Percentiles rank a stretch among this genome's conserved stretches.
phyloP scores from a whole-genome alignment of 2,329 filamentous ascomycete species.

The Colletotrichum incanum region DNA sequence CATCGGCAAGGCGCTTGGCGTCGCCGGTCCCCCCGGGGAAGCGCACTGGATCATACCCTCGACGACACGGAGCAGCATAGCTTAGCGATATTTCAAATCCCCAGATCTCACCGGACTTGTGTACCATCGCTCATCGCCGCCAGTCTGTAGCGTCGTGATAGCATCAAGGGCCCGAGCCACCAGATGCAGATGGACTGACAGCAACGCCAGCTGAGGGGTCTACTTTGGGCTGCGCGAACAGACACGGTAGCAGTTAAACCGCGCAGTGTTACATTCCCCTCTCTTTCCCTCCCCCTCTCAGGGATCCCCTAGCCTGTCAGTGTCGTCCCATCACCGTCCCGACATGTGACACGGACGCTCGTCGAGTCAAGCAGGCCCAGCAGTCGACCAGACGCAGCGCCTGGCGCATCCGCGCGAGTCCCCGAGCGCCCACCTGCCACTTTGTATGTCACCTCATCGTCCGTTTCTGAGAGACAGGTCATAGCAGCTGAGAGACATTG shows the following conservation, averaged over 20 bases:
- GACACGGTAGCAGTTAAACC: conserved; percentile 30
- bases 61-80: neutral
- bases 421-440: conserved; percentile 13
- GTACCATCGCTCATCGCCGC: neutral
- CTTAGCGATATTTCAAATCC: neutral
- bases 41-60: conserved; percentile 16
- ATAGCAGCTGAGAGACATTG: conserved; percentile 37
- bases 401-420: conserved; percentile 24
- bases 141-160: conserved; percentile 2
- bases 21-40: conserved; percentile 28
- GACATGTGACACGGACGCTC: conserved; percentile 32
- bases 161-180: conserved; percentile 18
- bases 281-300: neutral
- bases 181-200: conserved; percentile 1
- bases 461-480: conserved; percentile 11
- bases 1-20: conserved; percentile 7
- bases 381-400: conserved; percentile 5
- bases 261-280: neutral
- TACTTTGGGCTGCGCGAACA: conserved; percentile 28
- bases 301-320: conserved; percentile 41
- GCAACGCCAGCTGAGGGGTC: neutral
- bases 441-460: conserved; percentile 2
- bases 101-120: neutral
- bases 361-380: conserved; percentile 32
- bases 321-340: conserved; percentile 26